These are phyloP conservation scores for Rhododendron kiyosumense DNA, from an alignment of 148 eudicot species.

Conservation along the genomic window DNA sequence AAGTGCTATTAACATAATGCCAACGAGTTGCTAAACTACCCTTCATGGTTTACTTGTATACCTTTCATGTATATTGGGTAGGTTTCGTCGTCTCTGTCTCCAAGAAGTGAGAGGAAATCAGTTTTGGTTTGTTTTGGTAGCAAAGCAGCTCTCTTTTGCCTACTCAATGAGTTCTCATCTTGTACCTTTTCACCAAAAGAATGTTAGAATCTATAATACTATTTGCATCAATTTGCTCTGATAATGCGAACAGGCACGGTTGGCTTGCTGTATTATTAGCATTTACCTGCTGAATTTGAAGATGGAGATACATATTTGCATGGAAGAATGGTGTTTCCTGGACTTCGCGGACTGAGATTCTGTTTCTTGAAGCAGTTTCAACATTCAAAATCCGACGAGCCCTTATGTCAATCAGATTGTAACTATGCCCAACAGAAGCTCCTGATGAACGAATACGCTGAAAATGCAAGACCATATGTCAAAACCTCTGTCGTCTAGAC, in stretches of 20 bases:
- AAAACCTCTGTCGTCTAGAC: not conserved
- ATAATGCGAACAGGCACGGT: not conserved
- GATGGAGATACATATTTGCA: constrained; percentile 93
- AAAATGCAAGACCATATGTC: constrained; percentile 12
- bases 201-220: not conserved
- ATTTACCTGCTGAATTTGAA: constrained; percentile 64
- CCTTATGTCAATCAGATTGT: constrained; percentile 61
- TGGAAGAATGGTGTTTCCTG: constrained; percentile 61
- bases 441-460: constrained; percentile 66
- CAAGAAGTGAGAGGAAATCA: constrained; percentile 65
- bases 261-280: not conserved
- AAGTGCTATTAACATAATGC: not conserved
- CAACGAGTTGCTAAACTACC: not conserved
- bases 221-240: not conserved
- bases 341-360: constrained; percentile 49
- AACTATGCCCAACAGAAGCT: constrained; percentile 88
- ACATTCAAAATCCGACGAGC: constrained; percentile 62
- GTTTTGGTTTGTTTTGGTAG: constrained; percentile 54
- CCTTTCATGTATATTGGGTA: constrained; percentile 94
- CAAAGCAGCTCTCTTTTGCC: constrained; percentile 61
- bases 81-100: constrained; percentile 48
- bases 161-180: constrained; percentile 72
- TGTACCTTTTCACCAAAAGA: constrained; percentile 44
- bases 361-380: constrained; percentile 74
- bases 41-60: constrained; percentile 9